Evolutionary conservation across 768 basidiomycete genomes (phyloP).

Genomic region (Leucosporidium yakuticum): DNA sequence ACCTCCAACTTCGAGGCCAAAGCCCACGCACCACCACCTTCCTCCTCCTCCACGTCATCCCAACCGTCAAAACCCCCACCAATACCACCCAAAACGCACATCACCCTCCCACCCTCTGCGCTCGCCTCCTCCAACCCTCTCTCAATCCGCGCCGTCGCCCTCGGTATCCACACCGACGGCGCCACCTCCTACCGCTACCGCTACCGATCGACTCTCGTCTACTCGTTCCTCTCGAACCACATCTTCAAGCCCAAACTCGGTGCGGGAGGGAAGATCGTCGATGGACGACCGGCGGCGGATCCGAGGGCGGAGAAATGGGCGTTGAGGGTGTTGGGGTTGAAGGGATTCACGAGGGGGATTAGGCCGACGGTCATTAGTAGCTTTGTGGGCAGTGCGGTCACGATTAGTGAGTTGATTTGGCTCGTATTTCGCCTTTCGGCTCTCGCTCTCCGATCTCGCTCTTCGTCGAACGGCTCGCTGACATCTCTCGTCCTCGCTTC

Average conservation of each 20-base stretch:
- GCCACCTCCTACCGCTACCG: slow-evolving; percentile 20
- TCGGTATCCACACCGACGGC: slow-evolving; percentile 27
- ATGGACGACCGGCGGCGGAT: background rate
- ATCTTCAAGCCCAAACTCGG: slow-evolving; percentile 1
- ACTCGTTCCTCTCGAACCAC: slow-evolving; percentile 15
- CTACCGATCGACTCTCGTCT: slow-evolving; percentile 16
- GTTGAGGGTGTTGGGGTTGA: slow-evolving; percentile 21
- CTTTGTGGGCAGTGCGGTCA: slow-evolving; percentile 35
- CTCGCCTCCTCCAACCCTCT: background rate
- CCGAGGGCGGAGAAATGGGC: slow-evolving; percentile 32
- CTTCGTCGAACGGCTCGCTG: too few relatives aligned
- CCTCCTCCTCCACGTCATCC: background rate
- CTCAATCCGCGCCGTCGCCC: background rate
- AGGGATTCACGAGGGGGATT: slow-evolving; percentile 23
- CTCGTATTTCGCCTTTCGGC: background rate
- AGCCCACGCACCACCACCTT: background rate
- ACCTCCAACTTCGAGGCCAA: slow-evolving; percentile 28
- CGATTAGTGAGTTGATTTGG: slow-evolving; percentile 24
- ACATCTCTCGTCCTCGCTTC: too few relatives aligned
- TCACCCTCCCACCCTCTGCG: background rate
- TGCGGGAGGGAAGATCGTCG: background rate
- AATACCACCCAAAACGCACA: too few relatives aligned
- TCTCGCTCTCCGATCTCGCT: too few relatives aligned
- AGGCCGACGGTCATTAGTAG: slow-evolving; percentile 29
- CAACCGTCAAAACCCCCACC: too few relatives aligned